Conservation (phyloP, 164 flowering plant species). For the Piper betle region DNA sequence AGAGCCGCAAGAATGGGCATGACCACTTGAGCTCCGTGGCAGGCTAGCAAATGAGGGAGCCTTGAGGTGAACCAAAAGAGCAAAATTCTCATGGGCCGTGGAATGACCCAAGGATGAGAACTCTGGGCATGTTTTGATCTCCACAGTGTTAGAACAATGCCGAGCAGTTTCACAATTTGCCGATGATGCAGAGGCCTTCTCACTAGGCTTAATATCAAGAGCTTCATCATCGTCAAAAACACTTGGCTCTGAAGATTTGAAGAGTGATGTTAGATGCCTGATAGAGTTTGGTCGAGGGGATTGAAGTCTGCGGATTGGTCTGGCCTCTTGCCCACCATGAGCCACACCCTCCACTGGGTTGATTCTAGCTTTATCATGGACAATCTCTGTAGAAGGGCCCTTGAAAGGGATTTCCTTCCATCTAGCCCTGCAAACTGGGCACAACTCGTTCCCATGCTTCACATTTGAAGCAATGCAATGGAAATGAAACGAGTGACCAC, state of each 20-base stretch:
- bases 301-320: constrained; percentile 34
- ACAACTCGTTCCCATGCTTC: constrained; percentile 71
- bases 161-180: not conserved
- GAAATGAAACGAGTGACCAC: constrained; percentile 88
- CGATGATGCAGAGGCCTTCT: constrained; percentile 5
- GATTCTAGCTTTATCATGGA: constrained; percentile 28
- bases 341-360: constrained; percentile 26
- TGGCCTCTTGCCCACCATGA: constrained; percentile 40
- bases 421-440: constrained; percentile 89
- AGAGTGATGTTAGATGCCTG: constrained; percentile 26
- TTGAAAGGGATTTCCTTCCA: constrained; percentile 87
- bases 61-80: constrained; percentile 58
- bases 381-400: constrained; percentile 22
- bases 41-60: constrained; percentile 40
- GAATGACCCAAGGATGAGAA: constrained; percentile 50
- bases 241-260: constrained; percentile 44
- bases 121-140: constrained; percentile 54
- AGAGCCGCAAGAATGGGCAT: constrained; percentile 7
- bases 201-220: constrained; percentile 21
- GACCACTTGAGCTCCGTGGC: constrained; percentile 8
- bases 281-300: constrained; percentile 27
- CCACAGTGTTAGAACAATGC: constrained; percentile 14
- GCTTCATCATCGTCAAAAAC: constrained; percentile 65
- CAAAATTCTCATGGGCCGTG: constrained; percentile 33
- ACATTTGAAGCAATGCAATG: constrained; percentile 86